Conservation (phyloP, 1,284 basidiomycete genomes). For the Fomes fomentarius region DNA sequence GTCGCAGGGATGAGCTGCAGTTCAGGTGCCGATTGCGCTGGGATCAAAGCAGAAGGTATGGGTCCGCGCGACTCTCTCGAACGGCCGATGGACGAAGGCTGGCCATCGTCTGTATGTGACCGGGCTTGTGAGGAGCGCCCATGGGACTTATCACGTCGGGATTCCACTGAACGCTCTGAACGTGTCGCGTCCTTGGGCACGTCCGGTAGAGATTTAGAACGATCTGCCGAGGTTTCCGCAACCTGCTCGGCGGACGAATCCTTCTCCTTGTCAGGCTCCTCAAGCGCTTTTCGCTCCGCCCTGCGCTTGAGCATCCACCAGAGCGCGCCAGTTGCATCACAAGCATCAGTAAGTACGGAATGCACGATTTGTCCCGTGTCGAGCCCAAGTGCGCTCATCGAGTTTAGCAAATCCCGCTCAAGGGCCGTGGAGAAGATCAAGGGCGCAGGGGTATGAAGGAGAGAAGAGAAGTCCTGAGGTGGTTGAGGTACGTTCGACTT, state of each 20-base stretch:
- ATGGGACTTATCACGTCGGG: slow-evolving; percentile 16
- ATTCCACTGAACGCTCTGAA: too few species aligned
- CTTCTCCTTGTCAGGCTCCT: slow-evolving; percentile 40
- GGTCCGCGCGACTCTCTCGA: slow-evolving; percentile 26
- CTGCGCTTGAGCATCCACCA: slow-evolving; percentile 97
- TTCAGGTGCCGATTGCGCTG: slow-evolving; percentile 48
- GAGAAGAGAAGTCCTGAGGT: slow-evolving; percentile 70
- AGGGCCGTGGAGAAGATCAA: slow-evolving; percentile 85
- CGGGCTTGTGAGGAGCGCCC: slow-evolving; percentile 13
- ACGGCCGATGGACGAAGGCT: slow-evolving; percentile 18
- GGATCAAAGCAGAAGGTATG: slow-evolving; percentile 26
- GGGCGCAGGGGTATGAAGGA: slow-evolving; percentile 73
- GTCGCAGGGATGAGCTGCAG: slow-evolving; percentile 76
- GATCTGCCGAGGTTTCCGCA: slow-evolving; percentile 25
- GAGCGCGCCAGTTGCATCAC: slow-evolving; percentile 87
- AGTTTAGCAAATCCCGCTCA: slow-evolving; percentile 83
- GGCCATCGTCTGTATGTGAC: slow-evolving; percentile 15
- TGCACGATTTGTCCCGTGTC: slow-evolving; percentile 96
- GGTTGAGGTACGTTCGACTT: slow-evolving; percentile 45
- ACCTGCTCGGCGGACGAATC: slow-evolving; percentile 9
- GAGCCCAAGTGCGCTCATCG: slow-evolving; percentile 79
- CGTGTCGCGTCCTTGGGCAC: slow-evolving; percentile 11
- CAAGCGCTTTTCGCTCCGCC: slow-evolving; percentile 64
- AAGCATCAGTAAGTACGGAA: slow-evolving; percentile 89
- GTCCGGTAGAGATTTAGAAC: slow-evolving; percentile 36